A percentile compares a stretch with the other conserved stretches of the same genome.
Evolutionary conservation across 148 eudicot genomes (phyloP).

Genomic region (Oxyria digyna): DNA sequence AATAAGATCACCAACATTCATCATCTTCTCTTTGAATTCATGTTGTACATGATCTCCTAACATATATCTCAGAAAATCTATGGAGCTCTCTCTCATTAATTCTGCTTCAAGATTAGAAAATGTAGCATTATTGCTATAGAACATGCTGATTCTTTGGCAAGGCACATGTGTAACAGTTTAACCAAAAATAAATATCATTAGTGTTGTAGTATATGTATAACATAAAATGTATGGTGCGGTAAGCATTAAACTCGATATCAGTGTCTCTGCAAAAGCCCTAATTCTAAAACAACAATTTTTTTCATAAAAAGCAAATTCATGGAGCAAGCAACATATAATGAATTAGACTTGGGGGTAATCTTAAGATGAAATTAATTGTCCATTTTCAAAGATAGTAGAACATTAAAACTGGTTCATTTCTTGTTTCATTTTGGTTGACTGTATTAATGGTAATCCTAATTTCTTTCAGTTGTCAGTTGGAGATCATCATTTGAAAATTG

Average conservation of each 20-base stretch:
- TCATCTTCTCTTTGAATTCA: too few relatives aligned
- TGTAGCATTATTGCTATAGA: neutral
- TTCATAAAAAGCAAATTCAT: neutral
- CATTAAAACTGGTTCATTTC: neutral
- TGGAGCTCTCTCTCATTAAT: conserved; percentile 41
- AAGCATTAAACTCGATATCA: neutral
- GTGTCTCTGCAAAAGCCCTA: neutral
- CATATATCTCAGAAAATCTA: conserved; percentile 41
- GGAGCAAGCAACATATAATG: neutral
- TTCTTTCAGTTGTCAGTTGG: neutral
- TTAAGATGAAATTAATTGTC: neutral
- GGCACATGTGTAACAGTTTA: neutral
- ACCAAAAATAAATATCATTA: neutral
- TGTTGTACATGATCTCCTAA: too few relatives aligned
- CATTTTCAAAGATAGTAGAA: neutral
- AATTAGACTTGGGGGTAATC: neutral
- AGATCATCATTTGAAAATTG: neutral
- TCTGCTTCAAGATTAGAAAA: conserved; percentile 23
- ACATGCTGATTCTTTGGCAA: neutral
- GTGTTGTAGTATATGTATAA: neutral
- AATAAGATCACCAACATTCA: too few relatives aligned
- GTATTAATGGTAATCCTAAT: too few relatives aligned
- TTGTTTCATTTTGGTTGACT: too few relatives aligned
- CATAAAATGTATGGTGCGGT: neutral
- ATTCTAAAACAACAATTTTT: neutral